Base-by-base conservation (phyloP, 148 eudicot species). In the Diospyros lotus region DNA sequence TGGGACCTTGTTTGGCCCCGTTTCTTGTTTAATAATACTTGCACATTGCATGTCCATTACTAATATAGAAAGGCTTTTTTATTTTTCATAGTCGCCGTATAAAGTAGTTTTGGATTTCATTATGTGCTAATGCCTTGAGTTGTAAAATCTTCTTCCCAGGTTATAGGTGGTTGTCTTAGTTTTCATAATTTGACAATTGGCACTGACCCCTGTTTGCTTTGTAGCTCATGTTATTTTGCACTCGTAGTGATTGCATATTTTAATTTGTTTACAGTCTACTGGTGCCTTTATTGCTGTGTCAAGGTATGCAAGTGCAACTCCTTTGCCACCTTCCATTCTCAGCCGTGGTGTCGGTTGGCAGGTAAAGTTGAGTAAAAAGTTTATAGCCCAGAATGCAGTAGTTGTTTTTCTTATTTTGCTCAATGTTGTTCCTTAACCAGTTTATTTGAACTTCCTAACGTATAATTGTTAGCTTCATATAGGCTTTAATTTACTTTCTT, bases 271-370 rank as follows among this genome's bases (percentile, higher is more conserved):
- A 66, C 85, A 95, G 98, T 92, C 97, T 45, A 92, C 96, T 61
- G 98, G 98, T 64, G 79, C 90, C 51, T 95, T 95, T 73, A 81
- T 87, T 73, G 98, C 98, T 4, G 97, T 90, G 66, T 82, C 97
- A 45, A 83, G 97, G 66, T 90, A 84, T 82, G 92, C 97, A 5
- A 89, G 96, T 82, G 98, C 98, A 66, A 95, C 98, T 79, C 97
- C 94, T 58, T 28, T 87, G 76, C 98, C 98, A 46, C 93, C 94
- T 58, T 89, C 98, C 15, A 84, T 93, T 78, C 87, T 93, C 64
- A 93, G 98, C 82, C 97, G 98, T 63, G 98, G 98, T 68, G 82
- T 93, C 51, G 98, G 98, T 58, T 93, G 98, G 98, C 97, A 91
- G 98, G 98, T 92, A 85, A 80, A 28, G 28, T 1, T 28, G 11